Base-by-base conservation (phyloP, 2,329 filamentous ascomycete species). In the Xylaria multiplex region DNA sequence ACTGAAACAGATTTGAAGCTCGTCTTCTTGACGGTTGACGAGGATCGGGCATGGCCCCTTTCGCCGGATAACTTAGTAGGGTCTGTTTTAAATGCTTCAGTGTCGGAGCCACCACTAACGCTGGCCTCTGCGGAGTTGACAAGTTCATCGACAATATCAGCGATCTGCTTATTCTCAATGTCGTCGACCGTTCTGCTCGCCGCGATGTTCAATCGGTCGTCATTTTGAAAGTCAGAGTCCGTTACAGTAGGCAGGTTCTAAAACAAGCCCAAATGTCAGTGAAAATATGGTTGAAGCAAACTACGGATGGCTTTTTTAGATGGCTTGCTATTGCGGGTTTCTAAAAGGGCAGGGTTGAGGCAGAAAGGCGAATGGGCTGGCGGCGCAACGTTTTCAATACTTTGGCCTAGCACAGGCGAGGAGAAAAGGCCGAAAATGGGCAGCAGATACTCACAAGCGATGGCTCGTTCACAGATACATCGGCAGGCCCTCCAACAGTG, bases 1-100 rank as follows among this genome's bases (percentile, higher is more conserved):
- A 95, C 91, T 5, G 91, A 94, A 54, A 96, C 91, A 19, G 92
- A 88, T 79, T 96, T 96, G 84, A 96, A 96, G 13, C 89, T 90
- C 19, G 90, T 89, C 79, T 93, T 95, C 84, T 92, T 93, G 69
- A 89, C 82, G 3, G 89, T 75, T 68, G 90, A 85, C 69, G 83
- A 81, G 8, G 82, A 82, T 65, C 87, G 88, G 67, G 81, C 80
- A 76, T 92, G 87, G 55, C 84, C 83, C 72, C 85, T 88, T 63
- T 86, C 86, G 76, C 86, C 84, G 67, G 86, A 85, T 67, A 79
- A 78, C 76, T 86, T 86, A 64, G 83, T 77, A 78, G 82, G 70
- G 78, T 87, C 86, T 57, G 81, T 81, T 73, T 87, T 87, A 67
- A 89, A 89, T 71, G 88, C 86, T 76, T 94, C 92, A 46, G 88